A percentile compares a stretch with the other conserved stretches of the same genome.
phyloP scores from a whole-genome alignment of 768 basidiomycete species.

The Basidioascus undulatus region DNA sequence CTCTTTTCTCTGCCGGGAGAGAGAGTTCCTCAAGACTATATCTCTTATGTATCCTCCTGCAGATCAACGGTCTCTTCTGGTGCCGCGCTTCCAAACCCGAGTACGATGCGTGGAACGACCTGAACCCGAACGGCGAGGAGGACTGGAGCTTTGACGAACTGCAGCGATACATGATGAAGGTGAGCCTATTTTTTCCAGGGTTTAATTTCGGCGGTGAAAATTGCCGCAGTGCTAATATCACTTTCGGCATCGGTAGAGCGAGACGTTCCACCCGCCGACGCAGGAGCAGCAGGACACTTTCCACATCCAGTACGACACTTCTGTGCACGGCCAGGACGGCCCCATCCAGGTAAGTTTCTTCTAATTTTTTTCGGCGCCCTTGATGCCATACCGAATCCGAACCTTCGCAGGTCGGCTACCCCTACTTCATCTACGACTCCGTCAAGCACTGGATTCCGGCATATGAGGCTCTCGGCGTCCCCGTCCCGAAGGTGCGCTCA shows the following conservation, averaged over 20 bases:
- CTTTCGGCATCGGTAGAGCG: conserved; percentile 14
- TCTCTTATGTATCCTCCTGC: too few relatives aligned
- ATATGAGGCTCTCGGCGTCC: conserved; percentile 10
- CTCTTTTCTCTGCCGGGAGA: too few relatives aligned
- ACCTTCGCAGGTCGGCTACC: neutral
- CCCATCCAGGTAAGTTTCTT: conserved; percentile 14
- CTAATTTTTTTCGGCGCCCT: too few relatives aligned
- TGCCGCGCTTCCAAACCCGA: conserved; percentile 8
- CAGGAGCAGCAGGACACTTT: conserved; percentile 11
- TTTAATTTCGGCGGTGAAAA: too few relatives aligned
- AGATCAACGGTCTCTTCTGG: conserved; percentile 15
- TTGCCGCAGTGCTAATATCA: too few relatives aligned
- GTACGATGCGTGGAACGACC: conserved; percentile 12
- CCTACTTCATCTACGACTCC: neutral
- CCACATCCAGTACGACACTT: conserved; percentile 15
- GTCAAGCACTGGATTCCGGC: conserved; percentile 16
- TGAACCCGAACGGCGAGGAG: neutral
- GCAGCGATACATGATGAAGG: conserved; percentile 7
- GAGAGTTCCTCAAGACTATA: too few relatives aligned
- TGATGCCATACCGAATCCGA: conserved; percentile 10
- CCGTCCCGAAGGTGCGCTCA: conserved; percentile 12
- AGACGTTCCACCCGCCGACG: conserved; percentile 20
- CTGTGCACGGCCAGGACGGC: conserved; percentile 16
- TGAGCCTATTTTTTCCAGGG: conserved; percentile 5
- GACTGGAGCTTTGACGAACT: conserved; percentile 12